Conservation (phyloP, 257 asterid species). For the Gentiana dahurica region DNA sequence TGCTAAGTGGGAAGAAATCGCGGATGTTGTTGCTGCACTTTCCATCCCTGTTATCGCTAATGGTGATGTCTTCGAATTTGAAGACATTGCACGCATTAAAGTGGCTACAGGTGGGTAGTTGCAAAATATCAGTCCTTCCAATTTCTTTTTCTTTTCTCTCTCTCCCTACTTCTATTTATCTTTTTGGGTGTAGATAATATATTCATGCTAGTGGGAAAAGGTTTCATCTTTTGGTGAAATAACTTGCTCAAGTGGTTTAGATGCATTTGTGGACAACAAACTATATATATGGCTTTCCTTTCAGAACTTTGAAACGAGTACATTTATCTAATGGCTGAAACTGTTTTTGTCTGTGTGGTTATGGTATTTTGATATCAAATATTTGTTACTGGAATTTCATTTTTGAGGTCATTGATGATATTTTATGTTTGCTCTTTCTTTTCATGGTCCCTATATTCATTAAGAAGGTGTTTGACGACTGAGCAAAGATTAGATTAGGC, state of each 20-base stretch:
- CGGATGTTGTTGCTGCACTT: constrained; percentile 78
- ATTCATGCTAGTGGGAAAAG: not conserved
- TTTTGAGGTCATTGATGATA: too few relatives aligned
- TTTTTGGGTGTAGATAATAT: not conserved
- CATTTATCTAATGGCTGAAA: too few relatives aligned
- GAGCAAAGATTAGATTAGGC: too few relatives aligned
- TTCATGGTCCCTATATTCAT: not conserved
- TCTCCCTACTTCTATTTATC: not conserved
- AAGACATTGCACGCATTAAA: constrained; percentile 70
- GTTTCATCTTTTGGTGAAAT: not conserved
- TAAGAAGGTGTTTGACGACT: not conserved
- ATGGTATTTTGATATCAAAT: too few relatives aligned
- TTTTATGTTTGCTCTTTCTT: not conserved
- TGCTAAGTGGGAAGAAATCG: constrained; percentile 86
- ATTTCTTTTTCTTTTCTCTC: not conserved
- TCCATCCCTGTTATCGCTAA: constrained; percentile 92
- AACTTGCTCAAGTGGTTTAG: not conserved
- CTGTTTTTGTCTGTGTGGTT: too few relatives aligned
- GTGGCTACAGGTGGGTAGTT: constrained; percentile 53
- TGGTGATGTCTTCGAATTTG: constrained; percentile 86
- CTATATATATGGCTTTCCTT: too few relatives aligned
- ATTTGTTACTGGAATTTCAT: too few relatives aligned
- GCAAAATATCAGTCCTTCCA: not conserved
- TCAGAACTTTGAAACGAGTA: too few relatives aligned
- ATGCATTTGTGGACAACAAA: not conserved